Evolutionary conservation across 108 stramenopile species (phyloP).

Genomic region (Cylindrotheca fusiformis): DNA sequence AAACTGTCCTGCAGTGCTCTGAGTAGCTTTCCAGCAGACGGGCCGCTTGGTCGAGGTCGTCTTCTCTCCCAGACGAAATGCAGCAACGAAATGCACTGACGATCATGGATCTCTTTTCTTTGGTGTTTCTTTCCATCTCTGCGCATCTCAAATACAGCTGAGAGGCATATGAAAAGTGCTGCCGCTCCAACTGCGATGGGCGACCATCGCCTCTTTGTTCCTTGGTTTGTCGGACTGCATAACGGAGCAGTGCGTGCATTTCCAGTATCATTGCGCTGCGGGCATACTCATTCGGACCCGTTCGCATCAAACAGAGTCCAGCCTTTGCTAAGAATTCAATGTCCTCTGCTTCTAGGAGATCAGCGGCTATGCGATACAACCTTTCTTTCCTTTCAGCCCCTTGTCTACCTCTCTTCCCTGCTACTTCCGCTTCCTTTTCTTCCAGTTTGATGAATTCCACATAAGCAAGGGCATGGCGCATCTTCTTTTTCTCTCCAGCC

Average conservation of each 20-base stretch:
- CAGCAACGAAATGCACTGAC: not conserved
- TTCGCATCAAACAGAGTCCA: constrained; percentile 32
- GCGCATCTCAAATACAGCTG: not conserved
- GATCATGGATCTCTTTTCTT: not conserved
- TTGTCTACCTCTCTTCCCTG: not conserved
- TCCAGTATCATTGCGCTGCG: constrained; percentile 40
- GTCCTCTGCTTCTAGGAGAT: constrained; percentile 27
- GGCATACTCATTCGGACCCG: constrained; percentile 22
- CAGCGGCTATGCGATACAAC: not conserved
- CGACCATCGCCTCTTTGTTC: not conserved
- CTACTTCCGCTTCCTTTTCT: constrained; percentile 2
- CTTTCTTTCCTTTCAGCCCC: not conserved
- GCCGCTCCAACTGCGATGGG: not conserved
- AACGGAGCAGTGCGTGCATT: not conserved
- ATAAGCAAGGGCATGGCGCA: constrained; percentile 28
- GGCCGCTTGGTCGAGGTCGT: not conserved
- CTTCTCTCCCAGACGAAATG: not conserved
- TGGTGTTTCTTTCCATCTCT: not conserved
- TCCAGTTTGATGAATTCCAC: constrained; percentile 34
- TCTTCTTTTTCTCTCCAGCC: constrained; percentile 31
- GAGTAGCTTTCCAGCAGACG: not conserved
- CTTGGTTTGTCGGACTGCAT: not conserved
- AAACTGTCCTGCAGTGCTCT: not conserved
- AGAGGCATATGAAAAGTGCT: not conserved
- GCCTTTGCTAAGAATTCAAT: constrained; percentile 40